phyloP scores from a whole-genome alignment of 345 rosid species.

The Populus simonii region DNA sequence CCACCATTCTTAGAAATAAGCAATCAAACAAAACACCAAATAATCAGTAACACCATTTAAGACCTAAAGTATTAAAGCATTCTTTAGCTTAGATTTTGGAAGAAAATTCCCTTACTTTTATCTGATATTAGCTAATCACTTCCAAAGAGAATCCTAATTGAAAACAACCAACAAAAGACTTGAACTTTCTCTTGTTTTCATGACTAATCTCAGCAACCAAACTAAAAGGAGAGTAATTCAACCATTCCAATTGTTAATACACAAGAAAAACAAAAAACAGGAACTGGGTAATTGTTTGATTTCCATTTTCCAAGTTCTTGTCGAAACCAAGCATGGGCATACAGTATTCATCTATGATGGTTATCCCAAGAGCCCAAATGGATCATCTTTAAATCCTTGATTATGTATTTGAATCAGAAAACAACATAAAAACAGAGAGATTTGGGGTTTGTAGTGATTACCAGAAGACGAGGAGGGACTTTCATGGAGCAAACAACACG shows the following conservation, averaged over 20 bases:
- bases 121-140: neutral
- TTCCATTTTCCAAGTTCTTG: no score
- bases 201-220: no score
- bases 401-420: neutral
- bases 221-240: no score
- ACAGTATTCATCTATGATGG: no score
- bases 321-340: no score
- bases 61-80: neutral
- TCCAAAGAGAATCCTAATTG: neutral
- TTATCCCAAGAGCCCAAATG: neutral
- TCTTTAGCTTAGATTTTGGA: neutral
- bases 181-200: no score
- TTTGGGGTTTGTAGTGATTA: slow-evolving; percentile 5
- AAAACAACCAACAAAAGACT: no score
- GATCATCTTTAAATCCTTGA: neutral
- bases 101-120: neutral
- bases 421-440: neutral
- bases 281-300: neutral
- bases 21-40: neutral
- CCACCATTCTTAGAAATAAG: slow-evolving; percentile 59
- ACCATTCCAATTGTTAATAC: no score
- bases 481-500: slow-evolving; percentile 75
- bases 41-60: neutral
- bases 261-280: neutral
- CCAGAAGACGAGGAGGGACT: slow-evolving; percentile 78